Conservation (phyloP, 1,139 yeast genomes). For the Ashbya aceris region DNA sequence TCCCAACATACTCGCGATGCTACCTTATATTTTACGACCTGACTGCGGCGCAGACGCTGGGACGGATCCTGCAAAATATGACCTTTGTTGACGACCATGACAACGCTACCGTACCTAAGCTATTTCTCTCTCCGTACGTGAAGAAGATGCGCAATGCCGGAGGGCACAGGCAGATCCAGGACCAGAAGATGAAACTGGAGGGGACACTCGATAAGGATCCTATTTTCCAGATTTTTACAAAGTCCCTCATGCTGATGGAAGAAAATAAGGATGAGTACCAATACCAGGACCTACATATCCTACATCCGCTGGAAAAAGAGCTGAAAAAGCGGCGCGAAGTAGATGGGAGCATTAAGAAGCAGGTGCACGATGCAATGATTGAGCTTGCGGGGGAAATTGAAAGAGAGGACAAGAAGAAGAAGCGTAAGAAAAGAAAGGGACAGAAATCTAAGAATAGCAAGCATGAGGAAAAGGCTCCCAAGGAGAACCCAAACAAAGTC, state of each 20-base stretch:
- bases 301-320: conserved; percentile 23
- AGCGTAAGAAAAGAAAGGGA: conserved; percentile 12
- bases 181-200: conserved; percentile 10
- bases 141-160: conserved; percentile 12
- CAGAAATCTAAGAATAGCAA: conserved; percentile 11
- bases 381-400: conserved; percentile 17
- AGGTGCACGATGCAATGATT: conserved; percentile 16
- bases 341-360: conserved; percentile 10
- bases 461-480: conserved; percentile 8
- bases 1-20: conserved; percentile 26
- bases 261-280: conserved; percentile 16
- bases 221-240: conserved; percentile 22
- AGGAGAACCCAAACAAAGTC: conserved; percentile 18
- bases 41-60: conserved; percentile 14
- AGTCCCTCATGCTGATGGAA: conserved; percentile 18
- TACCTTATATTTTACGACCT: conserved; percentile 21
- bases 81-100: conserved; percentile 23
- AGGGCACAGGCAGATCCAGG: conserved; percentile 8
- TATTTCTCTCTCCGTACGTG: conserved; percentile 21
- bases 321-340: conserved; percentile 15
- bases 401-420: conserved; percentile 9
- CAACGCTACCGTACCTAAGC: conserved; percentile 16
- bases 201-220: conserved; percentile 22
- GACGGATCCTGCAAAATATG: conserved; percentile 10
- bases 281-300: conserved; percentile 20